These are phyloP conservation scores for Globisporangium polare DNA, from an alignment of 352 stramenopile species.

Conservation along the genomic window DNA sequence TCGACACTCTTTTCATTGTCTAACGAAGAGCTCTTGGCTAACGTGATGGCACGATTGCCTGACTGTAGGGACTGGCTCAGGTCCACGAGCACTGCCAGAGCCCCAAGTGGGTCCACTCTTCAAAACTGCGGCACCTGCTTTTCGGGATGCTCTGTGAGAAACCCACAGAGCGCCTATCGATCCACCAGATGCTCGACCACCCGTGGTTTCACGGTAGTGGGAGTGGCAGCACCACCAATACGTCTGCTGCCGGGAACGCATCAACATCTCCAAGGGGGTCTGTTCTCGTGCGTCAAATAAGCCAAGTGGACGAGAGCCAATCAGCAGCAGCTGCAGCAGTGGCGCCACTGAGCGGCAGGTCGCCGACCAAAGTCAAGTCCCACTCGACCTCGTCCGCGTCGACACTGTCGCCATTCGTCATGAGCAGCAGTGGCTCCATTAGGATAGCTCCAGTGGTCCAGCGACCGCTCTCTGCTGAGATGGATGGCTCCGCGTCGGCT, in stretches of 20 bases:
- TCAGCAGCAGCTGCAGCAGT: not conserved
- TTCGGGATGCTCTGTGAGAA: conserved; percentile 39
- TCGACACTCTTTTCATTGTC: not conserved
- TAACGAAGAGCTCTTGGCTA: not conserved
- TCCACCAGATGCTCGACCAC: conserved; percentile 45
- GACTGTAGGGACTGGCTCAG: conserved; percentile 24
- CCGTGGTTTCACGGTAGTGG: conserved; percentile 37
- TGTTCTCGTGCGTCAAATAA: conserved; percentile 9
- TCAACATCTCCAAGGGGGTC: not conserved
- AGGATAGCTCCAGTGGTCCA: not conserved
- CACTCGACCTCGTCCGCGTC: conserved; percentile 14
- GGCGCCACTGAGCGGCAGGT: not conserved
- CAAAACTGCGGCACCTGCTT: conserved; percentile 35
- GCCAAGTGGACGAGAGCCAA: not conserved
- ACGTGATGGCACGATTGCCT: no score
- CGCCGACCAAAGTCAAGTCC: conserved; percentile 11
- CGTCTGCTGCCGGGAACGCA: not conserved
- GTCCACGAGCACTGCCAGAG: conserved; percentile 32
- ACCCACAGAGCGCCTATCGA: conserved; percentile 31
- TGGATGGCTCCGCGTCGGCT: not conserved
- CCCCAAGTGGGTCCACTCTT: conserved; percentile 42
- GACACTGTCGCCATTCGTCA: not conserved
- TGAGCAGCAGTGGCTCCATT: not conserved
- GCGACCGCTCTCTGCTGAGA: conserved; percentile 16
- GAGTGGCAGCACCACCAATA: not conserved